Percentiles rank a stretch among this genome's conserved stretches.
These are phyloP conservation scores for Ceratocystis ficicola DNA, from an alignment of 2,329 filamentous ascomycete genomes.

Conservation along the genomic window DNA sequence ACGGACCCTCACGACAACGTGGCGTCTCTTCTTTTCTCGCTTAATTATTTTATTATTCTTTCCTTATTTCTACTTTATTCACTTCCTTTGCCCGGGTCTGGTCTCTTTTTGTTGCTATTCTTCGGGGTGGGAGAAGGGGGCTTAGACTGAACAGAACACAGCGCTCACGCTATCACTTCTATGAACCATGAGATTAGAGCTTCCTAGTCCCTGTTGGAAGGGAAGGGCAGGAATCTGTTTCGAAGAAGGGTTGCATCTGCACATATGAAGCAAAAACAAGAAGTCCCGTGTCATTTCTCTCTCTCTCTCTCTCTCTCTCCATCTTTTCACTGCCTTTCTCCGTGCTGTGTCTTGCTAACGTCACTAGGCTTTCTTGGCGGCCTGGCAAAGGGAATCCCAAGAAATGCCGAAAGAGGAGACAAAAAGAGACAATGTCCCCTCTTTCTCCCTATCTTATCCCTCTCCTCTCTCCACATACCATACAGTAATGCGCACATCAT, in stretches of 20 bases:
- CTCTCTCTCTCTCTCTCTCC: not conserved
- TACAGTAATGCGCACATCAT: not conserved
- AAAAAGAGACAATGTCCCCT: not conserved
- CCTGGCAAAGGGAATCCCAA: conserved; percentile 1
- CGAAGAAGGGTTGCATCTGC: not conserved
- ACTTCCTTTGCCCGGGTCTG: not conserved
- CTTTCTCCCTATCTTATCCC: not conserved
- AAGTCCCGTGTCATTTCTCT: not conserved
- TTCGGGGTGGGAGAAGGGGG: not conserved
- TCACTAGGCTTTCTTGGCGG: not conserved
- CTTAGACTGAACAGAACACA: not conserved
- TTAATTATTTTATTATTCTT: not conserved
- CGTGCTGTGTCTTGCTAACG: not conserved
- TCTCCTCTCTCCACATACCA: not conserved
- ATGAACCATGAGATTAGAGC: not conserved
- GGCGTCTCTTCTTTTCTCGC: not conserved
- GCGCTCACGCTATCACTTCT: not conserved
- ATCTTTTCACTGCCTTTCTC: not conserved
- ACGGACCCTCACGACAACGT: not conserved
- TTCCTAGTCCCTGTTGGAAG: not conserved
- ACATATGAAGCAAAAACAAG: not conserved
- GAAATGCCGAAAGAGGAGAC: conserved; percentile 9
- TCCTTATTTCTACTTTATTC: not conserved
- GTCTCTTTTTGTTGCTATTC: not conserved
- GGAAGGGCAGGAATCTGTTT: no score